Evolutionary conservation across 2,329 filamentous ascomycete species (phyloP), one percentile per base, ranked within the genome.

Genomic region (Apiospora arundinis): DNA sequence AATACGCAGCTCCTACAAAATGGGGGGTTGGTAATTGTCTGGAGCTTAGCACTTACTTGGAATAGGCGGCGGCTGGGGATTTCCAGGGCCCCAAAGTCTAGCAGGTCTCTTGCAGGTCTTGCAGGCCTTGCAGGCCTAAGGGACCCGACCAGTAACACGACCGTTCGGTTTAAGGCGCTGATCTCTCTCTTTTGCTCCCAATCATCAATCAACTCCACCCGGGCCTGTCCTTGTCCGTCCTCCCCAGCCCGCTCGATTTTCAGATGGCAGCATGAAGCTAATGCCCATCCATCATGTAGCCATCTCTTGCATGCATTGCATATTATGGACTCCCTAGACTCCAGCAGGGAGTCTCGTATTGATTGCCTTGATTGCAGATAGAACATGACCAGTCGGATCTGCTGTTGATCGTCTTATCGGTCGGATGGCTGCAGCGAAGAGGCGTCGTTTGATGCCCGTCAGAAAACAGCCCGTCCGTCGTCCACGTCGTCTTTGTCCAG

Each of bases 231-330:
- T 23, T 23, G 46, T n/a, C 46, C 12, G 7, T 28, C 52, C 18
- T 12, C 28, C 56, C 56, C 56, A 63, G 56, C 56, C 56, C 32
- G 32, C 32, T 14, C 56, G 56, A 63, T 63, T 63, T 46, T 18
- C 21, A 18, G n/a, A 18, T 52, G 48, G 32, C 32, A 32, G 6
- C 32, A 25, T 56, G n/a, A 21, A 56, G 49, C 49, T 56, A 56
- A 56, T 56, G 49, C 25, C 49, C 49, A n/a, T n/a, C 32, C 32
- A 4, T 32, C 32, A 40, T 4, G 5, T 5, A 40, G 37, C 37
- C 12, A 60, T 60, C 28, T 60, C 52, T 63, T 63, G 56, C 56
- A n/a, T 63, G 56, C 56, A 63, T 63, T 32, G 56, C 56, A 63
- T 37, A 11, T n/a, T 48, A 45, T 45, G 42, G 42, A 32, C 25